Conservation (phyloP, 1,284 basidiomycete genomes). For the Porodaedalea pini region DNA sequence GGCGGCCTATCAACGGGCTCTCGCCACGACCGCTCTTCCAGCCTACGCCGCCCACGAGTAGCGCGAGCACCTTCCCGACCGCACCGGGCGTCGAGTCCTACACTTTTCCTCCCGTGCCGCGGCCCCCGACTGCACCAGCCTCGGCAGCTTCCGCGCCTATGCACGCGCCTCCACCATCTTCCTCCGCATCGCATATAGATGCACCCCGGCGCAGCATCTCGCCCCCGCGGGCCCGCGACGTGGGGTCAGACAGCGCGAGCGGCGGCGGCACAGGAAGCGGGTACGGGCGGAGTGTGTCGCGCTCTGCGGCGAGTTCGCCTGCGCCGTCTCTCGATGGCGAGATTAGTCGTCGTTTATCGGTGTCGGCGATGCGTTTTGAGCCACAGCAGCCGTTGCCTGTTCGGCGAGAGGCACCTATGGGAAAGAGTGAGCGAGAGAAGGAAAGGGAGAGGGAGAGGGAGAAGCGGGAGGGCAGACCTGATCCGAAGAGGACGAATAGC, state of each 20-base stretch:
- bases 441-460: neutral
- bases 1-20: neutral
- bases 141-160: too few relatives aligned
- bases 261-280: too few relatives aligned
- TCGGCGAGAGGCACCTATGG: neutral
- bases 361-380: constrained; percentile 15
- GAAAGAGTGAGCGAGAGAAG: neutral
- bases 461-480: neutral
- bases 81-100: constrained; percentile 14
- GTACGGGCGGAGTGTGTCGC: too few relatives aligned
- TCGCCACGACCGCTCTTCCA: neutral
- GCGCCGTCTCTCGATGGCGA: neutral
- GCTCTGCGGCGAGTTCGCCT: constrained; percentile 4
- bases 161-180: neutral
- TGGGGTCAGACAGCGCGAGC: too few relatives aligned
- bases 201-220: too few relatives aligned
- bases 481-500: neutral
- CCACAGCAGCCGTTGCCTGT: constrained; percentile 3
- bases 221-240: too few relatives aligned
- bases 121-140: constrained; percentile 2
- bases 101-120: constrained; percentile 16
- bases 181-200: neutral
- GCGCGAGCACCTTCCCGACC: neutral
- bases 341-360: constrained; percentile 4
- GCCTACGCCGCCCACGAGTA: neutral